A percentile compares a stretch with the other conserved stretches of the same genome.
Evolutionary conservation across 192 early-diverging fungal genomes (phyloP).

Genomic region (Backusella tuberculispora): DNA sequence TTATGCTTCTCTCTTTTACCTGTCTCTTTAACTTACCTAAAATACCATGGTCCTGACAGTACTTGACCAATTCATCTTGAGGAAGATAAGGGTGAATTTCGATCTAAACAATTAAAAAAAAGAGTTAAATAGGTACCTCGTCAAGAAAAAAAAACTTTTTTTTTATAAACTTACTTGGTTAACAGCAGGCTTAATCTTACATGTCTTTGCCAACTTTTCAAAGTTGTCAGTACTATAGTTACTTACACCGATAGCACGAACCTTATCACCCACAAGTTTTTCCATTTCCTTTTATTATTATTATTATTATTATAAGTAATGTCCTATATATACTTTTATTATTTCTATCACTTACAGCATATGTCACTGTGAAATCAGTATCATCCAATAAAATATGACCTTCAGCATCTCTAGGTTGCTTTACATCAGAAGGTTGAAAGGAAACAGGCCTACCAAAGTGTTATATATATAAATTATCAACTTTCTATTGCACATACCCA

Average conservation of each 20-base stretch:
- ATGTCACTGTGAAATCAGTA: conserved; percentile 54
- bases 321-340: conserved; percentile 33
- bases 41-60: conserved; percentile 58
- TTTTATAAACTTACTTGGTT: conserved; percentile 47
- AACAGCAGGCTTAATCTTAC: conserved; percentile 44
- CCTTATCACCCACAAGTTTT: conserved; percentile 46
- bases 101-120: conserved; percentile 49
- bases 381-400: conserved; percentile 37
- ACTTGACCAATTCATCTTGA: conserved; percentile 60
- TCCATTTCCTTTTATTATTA: conserved; percentile 31
- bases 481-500: background rate
- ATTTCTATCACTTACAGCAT: conserved; percentile 33
- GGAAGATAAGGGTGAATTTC: conserved; percentile 68
- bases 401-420: conserved; percentile 22
- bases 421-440: conserved; percentile 21
- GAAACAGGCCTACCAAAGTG: conserved; percentile 28
- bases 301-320: conserved; percentile 33
- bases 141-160: background rate
- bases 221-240: conserved; percentile 46
- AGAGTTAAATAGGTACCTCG: background rate
- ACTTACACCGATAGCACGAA: conserved; percentile 66
- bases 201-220: conserved; percentile 28
- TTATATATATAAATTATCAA: background rate
- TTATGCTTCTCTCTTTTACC: conserved; percentile 41
- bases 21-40: conserved; percentile 54